Evolutionary conservation across 108 stramenopile species (phyloP).

Genomic region (Discostella stelligeroides): DNA sequence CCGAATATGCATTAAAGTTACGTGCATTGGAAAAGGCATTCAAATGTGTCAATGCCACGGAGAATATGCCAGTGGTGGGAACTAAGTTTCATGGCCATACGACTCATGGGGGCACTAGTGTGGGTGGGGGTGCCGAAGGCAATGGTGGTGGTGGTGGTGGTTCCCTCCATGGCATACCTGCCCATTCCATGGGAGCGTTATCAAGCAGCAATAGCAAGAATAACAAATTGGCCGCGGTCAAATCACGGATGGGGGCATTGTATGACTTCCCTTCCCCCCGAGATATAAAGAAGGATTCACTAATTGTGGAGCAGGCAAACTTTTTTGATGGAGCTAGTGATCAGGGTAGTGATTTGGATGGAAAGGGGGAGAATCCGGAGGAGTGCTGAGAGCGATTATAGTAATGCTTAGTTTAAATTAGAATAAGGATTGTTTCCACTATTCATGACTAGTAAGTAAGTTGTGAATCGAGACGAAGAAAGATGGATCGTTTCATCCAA

Average conservation of each 20-base stretch:
- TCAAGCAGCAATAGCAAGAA: slow-evolving; percentile 1
- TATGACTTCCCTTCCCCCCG: slow-evolving; percentile 16
- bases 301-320: slow-evolving; percentile 1
- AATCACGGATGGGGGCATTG: slow-evolving; percentile 18
- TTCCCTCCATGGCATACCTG: slow-evolving; percentile 21
- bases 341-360: slow-evolving; percentile 15
- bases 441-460: no score
- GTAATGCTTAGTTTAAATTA: no score
- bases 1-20: slow-evolving; percentile 55
- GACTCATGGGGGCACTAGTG: background rate
- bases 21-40: slow-evolving; percentile 58
- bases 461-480: no score
- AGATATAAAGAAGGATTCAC: background rate
- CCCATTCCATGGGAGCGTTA: background rate
- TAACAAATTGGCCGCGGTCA: slow-evolving; percentile 15
- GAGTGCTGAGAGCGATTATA: slow-evolving; percentile 32
- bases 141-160: background rate
- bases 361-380: slow-evolving; percentile 34
- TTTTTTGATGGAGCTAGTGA: slow-evolving; percentile 8
- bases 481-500: no score
- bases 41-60: slow-evolving; percentile 30
- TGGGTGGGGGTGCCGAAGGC: background rate
- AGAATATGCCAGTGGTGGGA: slow-evolving; percentile 2
- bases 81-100: slow-evolving; percentile 1
- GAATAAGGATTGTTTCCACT: no score